Conservation (phyloP, 305 asterid genomes). For the Lippia alba region DNA sequence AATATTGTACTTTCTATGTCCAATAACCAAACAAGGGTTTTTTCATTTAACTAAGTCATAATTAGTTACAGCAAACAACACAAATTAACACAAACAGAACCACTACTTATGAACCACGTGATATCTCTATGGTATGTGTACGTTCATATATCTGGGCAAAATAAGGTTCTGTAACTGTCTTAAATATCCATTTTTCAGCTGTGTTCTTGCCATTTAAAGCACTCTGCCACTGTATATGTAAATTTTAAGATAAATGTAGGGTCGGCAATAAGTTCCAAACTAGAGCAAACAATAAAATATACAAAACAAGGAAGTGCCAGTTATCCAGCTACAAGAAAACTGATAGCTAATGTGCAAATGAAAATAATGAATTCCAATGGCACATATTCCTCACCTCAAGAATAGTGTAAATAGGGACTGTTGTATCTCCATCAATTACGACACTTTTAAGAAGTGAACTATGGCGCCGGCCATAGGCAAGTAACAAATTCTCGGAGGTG, state of each 20-base stretch:
- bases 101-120: slow-evolving; percentile 10
- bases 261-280: not conserved
- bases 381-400: slow-evolving; percentile 66
- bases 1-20: slow-evolving; percentile 1
- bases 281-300: slow-evolving; percentile 4
- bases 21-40: not conserved
- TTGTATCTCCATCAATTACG: slow-evolving; percentile 85
- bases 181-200: slow-evolving; percentile 5
- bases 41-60: not conserved
- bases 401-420: slow-evolving; percentile 86
- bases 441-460: slow-evolving; percentile 93
- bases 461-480: slow-evolving; percentile 97
- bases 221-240: slow-evolving; percentile 20
- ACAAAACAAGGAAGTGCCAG: slow-evolving; percentile 7
- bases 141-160: slow-evolving; percentile 23
- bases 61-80: not conserved
- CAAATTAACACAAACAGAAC: not conserved
- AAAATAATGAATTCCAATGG: slow-evolving; percentile 16
- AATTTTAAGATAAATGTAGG: slow-evolving; percentile 19
- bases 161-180: not conserved
- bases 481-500: slow-evolving; percentile 92
- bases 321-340: slow-evolving; percentile 3
- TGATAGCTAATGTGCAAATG: slow-evolving; percentile 4
- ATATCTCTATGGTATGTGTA: not conserved
- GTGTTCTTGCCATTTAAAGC: not conserved